Evolutionary conservation across 2,329 filamentous ascomycete genomes (phyloP).

Genomic region (Colletotrichum sp.): DNA sequence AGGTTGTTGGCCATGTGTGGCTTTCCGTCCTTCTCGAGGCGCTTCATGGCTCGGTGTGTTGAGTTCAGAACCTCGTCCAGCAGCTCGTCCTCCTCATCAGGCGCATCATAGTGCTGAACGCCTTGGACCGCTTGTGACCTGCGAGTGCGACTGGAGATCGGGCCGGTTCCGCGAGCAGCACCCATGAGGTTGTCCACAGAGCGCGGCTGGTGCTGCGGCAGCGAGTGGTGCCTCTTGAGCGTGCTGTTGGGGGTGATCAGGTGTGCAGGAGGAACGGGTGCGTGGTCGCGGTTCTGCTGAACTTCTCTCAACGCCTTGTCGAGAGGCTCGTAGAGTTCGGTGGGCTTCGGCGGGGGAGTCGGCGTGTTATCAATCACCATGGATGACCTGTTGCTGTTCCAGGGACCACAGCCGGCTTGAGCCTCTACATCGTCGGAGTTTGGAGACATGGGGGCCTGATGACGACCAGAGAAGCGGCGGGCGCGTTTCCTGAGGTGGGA

Average conservation of each 20-base stretch:
- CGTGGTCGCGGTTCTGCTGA: constrained; percentile 53
- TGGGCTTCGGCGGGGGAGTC: constrained; percentile 53
- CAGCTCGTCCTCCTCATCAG: constrained; percentile 95
- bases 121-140: constrained; percentile 77
- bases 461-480: constrained; percentile 87
- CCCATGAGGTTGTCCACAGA: constrained; percentile 67
- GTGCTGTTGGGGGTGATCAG: constrained; percentile 53
- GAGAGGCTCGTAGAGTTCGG: constrained; percentile 62
- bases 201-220: constrained; percentile 61
- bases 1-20: constrained; percentile 69
- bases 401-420: constrained; percentile 89
- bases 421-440: constrained; percentile 87
- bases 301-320: constrained; percentile 62
- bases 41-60: constrained; percentile 75
- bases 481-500: constrained; percentile 95
- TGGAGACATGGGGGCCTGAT: constrained; percentile 80
- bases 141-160: constrained; percentile 80
- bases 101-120: constrained; percentile 87
- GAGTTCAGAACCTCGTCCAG: constrained; percentile 86
- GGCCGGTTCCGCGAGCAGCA: constrained; percentile 57
- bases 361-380: constrained; percentile 72
- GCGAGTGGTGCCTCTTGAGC: constrained; percentile 69
- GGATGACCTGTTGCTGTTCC: constrained; percentile 84
- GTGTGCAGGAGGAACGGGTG: constrained; percentile 59
- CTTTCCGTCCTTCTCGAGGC: constrained; percentile 63